phyloP scores from a whole-genome alignment of 805 yeast species.

The Sugiyamaella mastotermitis region DNA sequence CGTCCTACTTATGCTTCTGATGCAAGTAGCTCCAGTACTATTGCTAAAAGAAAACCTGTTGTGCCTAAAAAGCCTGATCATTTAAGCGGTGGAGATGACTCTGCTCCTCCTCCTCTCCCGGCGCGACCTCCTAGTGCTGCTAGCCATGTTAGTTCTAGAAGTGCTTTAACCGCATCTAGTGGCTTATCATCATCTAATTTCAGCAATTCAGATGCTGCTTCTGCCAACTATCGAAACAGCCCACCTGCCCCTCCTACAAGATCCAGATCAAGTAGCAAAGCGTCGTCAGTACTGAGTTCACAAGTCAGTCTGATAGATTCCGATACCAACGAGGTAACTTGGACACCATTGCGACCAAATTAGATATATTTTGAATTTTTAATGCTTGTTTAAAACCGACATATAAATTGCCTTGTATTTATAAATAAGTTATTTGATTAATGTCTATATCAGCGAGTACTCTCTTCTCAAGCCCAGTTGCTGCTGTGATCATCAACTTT shows the following conservation, averaged over 20 bases:
- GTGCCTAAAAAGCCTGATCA: background rate
- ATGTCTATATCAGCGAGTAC: background rate
- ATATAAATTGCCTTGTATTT: constrained; percentile 1
- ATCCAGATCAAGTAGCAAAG: constrained; percentile 8
- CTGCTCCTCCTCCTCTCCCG: background rate
- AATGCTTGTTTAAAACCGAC: constrained; percentile 1
- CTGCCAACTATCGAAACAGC: background rate
- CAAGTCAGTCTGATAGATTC: constrained; percentile 6
- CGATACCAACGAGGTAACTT: constrained; percentile 3
- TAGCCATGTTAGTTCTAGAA: too few species aligned
- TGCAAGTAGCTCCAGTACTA: background rate
- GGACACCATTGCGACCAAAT: constrained; percentile 16
- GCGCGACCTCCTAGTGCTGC: background rate
- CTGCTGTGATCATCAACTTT: background rate
- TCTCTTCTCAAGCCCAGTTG: too few species aligned
- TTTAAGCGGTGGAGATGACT: background rate
- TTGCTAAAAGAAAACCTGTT: constrained; percentile 1
- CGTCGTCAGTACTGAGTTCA: constrained; percentile 1
- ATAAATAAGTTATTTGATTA: background rate
- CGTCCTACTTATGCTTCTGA: constrained; percentile 4
- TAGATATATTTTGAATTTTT: background rate
- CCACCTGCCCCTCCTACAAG: constrained; percentile 10
- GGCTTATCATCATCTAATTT: too few species aligned
- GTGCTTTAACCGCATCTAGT: too few species aligned
- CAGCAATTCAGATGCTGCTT: background rate